Evolutionary conservation across 495 filamentous ascomycete species (phyloP).

Genomic region (Hypoxylon rickii): DNA sequence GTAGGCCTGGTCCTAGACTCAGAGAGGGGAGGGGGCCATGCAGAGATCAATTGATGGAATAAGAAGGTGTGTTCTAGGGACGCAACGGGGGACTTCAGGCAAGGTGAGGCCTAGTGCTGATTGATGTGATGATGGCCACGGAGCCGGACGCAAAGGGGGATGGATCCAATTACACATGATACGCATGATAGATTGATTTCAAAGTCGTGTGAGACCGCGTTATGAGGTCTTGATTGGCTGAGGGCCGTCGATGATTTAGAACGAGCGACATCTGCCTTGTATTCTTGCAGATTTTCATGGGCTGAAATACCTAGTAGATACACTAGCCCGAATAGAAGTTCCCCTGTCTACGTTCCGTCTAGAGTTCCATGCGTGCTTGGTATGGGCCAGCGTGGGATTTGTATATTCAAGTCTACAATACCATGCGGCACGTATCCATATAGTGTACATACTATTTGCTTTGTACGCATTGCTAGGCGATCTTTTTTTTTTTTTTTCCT

Average conservation of each 20-base stretch:
- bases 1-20: no score
- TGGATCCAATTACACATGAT: constrained; percentile 39
- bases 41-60: constrained; percentile 27
- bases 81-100: constrained; percentile 16
- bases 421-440: no score
- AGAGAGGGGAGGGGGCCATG: constrained; percentile 5
- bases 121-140: constrained; percentile 28
- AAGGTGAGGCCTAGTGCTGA: constrained; percentile 25
- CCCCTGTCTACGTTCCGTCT: constrained; percentile 28
- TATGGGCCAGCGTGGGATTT: constrained; percentile 23
- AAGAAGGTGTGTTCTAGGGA: constrained; percentile 37
- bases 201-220: constrained; percentile 44
- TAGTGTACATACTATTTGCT: no score
- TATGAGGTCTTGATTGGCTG: constrained; percentile 39
- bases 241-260: constrained; percentile 24
- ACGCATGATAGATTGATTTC: constrained; percentile 43
- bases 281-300: constrained; percentile 36
- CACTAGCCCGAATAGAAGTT: constrained; percentile 28
- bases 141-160: constrained; percentile 31
- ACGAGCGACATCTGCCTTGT: constrained; percentile 38
- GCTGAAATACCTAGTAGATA: constrained; percentile 37
- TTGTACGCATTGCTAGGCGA: no score
- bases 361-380: constrained; percentile 30
- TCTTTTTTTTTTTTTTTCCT: no score
- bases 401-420: no score